A percentile compares a stretch with the other conserved stretches of the same genome.
phyloP scores from a whole-genome alignment of 345 rosid species.

The Durio zibethinus region DNA sequence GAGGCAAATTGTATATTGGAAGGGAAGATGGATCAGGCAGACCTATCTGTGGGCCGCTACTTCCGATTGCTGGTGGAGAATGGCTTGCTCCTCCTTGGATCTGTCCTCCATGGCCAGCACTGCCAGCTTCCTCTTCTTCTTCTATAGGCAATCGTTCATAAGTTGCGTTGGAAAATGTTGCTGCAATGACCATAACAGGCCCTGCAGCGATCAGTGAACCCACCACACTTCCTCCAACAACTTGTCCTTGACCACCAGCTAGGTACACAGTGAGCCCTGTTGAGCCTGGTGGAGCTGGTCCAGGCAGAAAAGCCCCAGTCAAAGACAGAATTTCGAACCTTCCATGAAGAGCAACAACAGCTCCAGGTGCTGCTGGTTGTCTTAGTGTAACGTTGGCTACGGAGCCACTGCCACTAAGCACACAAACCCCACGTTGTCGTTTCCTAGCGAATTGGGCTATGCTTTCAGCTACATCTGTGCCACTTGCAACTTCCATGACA shows the following conservation, averaged over 20 bases:
- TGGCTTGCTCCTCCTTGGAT: conserved; percentile 36
- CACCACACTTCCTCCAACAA: conserved; percentile 74
- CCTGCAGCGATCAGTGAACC: conserved; percentile 72
- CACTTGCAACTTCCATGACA: conserved; percentile 66
- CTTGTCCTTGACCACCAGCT: conserved; percentile 78
- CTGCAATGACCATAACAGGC: conserved; percentile 78
- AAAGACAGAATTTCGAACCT: conserved; percentile 75
- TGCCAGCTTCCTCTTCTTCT: conserved; percentile 52
- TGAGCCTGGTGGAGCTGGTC: conserved; percentile 85
- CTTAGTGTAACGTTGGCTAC: conserved; percentile 82
- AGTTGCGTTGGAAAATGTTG: conserved; percentile 81
- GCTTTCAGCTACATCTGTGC: conserved; percentile 72
- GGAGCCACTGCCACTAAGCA: conserved; percentile 70
- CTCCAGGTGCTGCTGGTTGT: conserved; percentile 73
- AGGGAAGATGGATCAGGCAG: conserved; percentile 49
- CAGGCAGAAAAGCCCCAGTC: conserved; percentile 77
- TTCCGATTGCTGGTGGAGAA: conserved; percentile 51
- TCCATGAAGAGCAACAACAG: conserved; percentile 69
- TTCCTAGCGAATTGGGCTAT: conserved; percentile 69
- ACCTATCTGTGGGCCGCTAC: conserved; percentile 32
- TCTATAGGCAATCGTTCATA: conserved; percentile 76
- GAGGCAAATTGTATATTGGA: conserved; percentile 49
- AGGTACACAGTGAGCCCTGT: conserved; percentile 77
- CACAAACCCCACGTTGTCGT: conserved; percentile 81
- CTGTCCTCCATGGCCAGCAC: conserved; percentile 37